Evolutionary conservation across 2,329 filamentous ascomycete genomes (phyloP), one percentile per base, ranked within the genome.

Genomic region (Volutella citrinella): DNA sequence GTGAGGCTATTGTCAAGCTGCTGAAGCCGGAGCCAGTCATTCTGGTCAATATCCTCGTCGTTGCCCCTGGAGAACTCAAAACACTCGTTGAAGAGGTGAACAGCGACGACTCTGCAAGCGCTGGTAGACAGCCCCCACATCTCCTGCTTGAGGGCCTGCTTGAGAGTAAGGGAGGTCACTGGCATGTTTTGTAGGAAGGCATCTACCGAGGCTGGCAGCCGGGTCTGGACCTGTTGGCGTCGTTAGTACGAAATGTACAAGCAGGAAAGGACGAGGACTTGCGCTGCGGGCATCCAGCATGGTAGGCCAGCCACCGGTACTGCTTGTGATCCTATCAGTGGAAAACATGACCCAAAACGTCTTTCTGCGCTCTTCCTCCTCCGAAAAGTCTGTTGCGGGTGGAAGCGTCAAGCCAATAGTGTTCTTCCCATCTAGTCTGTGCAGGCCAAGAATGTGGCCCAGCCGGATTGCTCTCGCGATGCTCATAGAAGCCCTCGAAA

Each of bases 271-370:
- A 6, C 1, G 2, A 2, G 5, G 5, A 19, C 45, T 27, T 15
- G 47, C 45, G 2, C 37, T 47, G 7, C 41, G 42, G 38, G 32
- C 76, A 42, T 93, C 83, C 28, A 94, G 79, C 15, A 78, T 68
- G 65, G 87, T 82, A 0, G 88, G 87, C 88, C 88, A 95, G 1
- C 87, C 87, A 6, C 87, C 91, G n/a, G 85, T 87, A 25, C 90
- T 84, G 49, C 83, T 88, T 4, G 84, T 81, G 61, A 90, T 90
- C 24, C 84, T 75, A 55, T 95, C 88, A 23, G 83, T 72, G 45
- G 80, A 84, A 47, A 89, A 94, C 2, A 79, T 72, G 48, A 80
- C 76, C 88, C 88, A 95, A 48, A 93, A 93, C 0, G 83, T 81
- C 42, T 89, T 73, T 38, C 88, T 72, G 30, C 88, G 72, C 57